Evolutionary conservation across 2,329 filamentous ascomycete species (phyloP).

Genomic region (Metarhizium rileyi): DNA sequence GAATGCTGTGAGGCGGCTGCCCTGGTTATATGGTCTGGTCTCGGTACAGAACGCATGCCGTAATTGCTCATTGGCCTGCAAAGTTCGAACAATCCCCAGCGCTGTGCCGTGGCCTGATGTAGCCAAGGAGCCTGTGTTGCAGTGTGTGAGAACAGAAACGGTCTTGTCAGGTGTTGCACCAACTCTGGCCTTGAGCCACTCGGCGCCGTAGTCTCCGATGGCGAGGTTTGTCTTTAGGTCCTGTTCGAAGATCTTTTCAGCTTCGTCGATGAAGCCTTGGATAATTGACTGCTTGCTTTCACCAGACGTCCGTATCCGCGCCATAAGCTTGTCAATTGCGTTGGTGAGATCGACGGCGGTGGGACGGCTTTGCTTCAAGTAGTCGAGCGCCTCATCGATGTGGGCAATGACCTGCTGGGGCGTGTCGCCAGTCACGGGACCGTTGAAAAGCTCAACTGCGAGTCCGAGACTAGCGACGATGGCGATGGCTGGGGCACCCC

Average conservation of each 20-base stretch:
- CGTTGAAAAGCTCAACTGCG: slow-evolving; percentile 68
- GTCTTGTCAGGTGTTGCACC: slow-evolving; percentile 34
- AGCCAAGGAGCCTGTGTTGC: slow-evolving; percentile 93
- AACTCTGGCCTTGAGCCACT: slow-evolving; percentile 64
- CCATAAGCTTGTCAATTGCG: slow-evolving; percentile 72
- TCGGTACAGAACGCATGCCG: slow-evolving; percentile 91
- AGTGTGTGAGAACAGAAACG: slow-evolving; percentile 87
- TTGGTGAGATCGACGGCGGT: slow-evolving; percentile 94
- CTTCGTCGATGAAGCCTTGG: slow-evolving; percentile 63
- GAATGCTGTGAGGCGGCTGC: slow-evolving; percentile 86
- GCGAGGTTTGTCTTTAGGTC: slow-evolving; percentile 80
- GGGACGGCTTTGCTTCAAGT: slow-evolving; percentile 78
- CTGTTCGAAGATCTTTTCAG: slow-evolving; percentile 77
- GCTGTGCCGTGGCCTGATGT: slow-evolving; percentile 98
- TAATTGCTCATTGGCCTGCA: slow-evolving; percentile 57
- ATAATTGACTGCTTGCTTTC: slow-evolving; percentile 44
- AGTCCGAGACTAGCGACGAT: slow-evolving; percentile 91
- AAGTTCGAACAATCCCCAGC: slow-evolving; percentile 80
- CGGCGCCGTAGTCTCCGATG: slow-evolving; percentile 74
- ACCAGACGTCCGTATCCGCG: slow-evolving; percentile 43
- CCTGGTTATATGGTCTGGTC: slow-evolving; percentile 96
- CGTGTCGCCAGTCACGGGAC: slow-evolving; percentile 31
- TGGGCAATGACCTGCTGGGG: slow-evolving; percentile 54
- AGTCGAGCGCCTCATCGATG: slow-evolving; percentile 70
- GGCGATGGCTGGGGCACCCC: slow-evolving; percentile 85